A percentile compares a stretch with the other conserved stretches of the same genome.
phyloP scores from a whole-genome alignment of 495 filamentous ascomycete genomes.

The Neurospora sp. region DNA sequence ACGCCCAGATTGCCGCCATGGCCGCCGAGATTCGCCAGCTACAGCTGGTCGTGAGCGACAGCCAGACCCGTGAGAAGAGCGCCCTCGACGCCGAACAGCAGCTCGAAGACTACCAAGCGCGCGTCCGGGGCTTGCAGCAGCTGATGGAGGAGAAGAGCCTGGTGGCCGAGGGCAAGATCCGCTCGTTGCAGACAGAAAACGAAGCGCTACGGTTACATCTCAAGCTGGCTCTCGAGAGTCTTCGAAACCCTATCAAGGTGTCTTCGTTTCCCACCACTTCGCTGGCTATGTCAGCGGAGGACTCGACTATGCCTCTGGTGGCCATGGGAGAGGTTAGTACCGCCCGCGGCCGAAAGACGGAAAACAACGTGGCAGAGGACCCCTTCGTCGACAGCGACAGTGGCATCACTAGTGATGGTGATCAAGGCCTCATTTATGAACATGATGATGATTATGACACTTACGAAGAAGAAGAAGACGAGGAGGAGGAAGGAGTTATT shows the following conservation, averaged over 20 bases:
- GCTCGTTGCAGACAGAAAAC: conserved; percentile 75
- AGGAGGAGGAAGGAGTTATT: conserved; percentile 1
- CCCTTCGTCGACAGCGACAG: neutral
- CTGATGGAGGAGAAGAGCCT: conserved; percentile 87
- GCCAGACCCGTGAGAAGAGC: conserved; percentile 33
- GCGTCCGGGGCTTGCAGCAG: conserved; percentile 76
- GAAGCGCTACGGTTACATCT: conserved; percentile 80
- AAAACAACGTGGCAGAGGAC: neutral
- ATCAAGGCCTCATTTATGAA: neutral
- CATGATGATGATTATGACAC: conserved; percentile 10
- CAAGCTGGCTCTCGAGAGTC: conserved; percentile 70
- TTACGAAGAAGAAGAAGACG: conserved; percentile 19
- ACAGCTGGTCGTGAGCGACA: conserved; percentile 62
- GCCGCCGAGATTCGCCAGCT: conserved; percentile 78
- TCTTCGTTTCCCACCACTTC: neutral
- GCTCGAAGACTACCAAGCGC: conserved; percentile 84
- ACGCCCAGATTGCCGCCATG: conserved; percentile 90
- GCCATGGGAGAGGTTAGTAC: neutral
- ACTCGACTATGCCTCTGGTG: neutral
- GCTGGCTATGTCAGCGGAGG: neutral
- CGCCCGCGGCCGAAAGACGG: neutral
- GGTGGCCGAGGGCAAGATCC: conserved; percentile 85
- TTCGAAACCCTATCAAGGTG: conserved; percentile 70
- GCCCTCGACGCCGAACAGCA: conserved; percentile 52
- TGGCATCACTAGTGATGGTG: neutral